A percentile compares a stretch with the other conserved stretches of the same genome.
Evolutionary conservation across 495 filamentous ascomycete genomes (phyloP).

Genomic region (Aspergillus ellipticus): DNA sequence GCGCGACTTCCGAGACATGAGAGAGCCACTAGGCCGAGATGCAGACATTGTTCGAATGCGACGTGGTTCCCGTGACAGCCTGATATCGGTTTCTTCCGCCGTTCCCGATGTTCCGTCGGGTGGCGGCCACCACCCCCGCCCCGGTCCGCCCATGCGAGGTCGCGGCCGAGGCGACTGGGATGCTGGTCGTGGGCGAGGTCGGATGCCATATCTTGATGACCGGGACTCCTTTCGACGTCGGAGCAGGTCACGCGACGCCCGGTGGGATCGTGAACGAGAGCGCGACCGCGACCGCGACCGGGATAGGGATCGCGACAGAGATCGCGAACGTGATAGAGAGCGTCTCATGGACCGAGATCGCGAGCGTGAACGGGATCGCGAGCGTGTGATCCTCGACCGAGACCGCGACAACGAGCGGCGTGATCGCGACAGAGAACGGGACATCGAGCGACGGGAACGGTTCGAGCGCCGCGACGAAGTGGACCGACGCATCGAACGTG

Average conservation of each 20-base stretch:
- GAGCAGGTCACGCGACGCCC: constrained; percentile 67
- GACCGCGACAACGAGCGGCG: constrained; percentile 33
- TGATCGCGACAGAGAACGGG: constrained; percentile 30
- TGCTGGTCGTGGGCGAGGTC: constrained; percentile 53
- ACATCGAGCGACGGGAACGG: constrained; percentile 41
- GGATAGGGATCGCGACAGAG: constrained; percentile 33
- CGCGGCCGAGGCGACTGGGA: constrained; percentile 68
- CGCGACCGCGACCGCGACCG: constrained; percentile 41
- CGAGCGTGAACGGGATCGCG: constrained; percentile 16
- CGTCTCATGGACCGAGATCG: constrained; percentile 26
- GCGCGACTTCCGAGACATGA: constrained; percentile 49
- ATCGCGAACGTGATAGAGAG: constrained; percentile 35
- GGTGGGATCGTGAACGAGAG: constrained; percentile 45
- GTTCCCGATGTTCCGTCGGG: constrained; percentile 58
- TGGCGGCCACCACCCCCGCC: constrained; percentile 50
- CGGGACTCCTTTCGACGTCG: constrained; percentile 54
- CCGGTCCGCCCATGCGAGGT: constrained; percentile 55
- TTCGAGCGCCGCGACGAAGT: constrained; percentile 47
- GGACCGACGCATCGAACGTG: constrained; percentile 41
- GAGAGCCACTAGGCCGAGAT: constrained; percentile 38
- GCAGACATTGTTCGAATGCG: constrained; percentile 47
- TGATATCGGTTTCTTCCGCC: constrained; percentile 65
- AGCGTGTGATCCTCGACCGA: constrained; percentile 19
- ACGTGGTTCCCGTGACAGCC: constrained; percentile 57
- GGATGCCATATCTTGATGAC: constrained; percentile 56